Evolutionary conservation across 805 yeast genomes (phyloP).

Genomic region (Gaillardinia entomophila): DNA sequence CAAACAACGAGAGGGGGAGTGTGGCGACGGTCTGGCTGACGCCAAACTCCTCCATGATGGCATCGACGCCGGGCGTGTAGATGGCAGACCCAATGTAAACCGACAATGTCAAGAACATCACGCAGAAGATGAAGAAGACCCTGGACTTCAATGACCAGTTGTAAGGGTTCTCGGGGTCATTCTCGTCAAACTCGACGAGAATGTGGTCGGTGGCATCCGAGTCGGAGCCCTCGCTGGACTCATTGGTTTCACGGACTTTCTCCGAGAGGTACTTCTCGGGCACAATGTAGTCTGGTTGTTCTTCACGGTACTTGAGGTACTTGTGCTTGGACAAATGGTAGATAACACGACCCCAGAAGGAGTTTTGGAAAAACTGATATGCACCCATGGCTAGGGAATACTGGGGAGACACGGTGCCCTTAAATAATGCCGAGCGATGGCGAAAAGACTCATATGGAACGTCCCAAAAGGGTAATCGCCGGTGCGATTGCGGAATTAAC

Average conservation of each 20-base stretch:
- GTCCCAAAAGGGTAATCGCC: not conserved
- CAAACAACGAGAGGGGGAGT: constrained; percentile 49
- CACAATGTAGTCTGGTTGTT: constrained; percentile 19
- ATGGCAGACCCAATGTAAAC: constrained; percentile 55
- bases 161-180: constrained; percentile 51
- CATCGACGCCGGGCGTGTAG: constrained; percentile 45
- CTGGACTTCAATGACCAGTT: constrained; percentile 48
- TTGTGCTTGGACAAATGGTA: constrained; percentile 22
- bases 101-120: constrained; percentile 43
- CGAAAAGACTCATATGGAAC: not conserved
- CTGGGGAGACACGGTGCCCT: not conserved
- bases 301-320: constrained; percentile 20
- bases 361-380: not conserved
- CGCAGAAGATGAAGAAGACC: constrained; percentile 28
- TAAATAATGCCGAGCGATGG: not conserved
- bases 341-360: constrained; percentile 20
- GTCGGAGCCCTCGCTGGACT: not conserved
- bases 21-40: constrained; percentile 40
- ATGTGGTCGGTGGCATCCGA: constrained; percentile 2
- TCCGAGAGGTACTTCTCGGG: constrained; percentile 22
- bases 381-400: not conserved
- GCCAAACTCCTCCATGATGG: constrained; percentile 41
- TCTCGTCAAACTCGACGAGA: constrained; percentile 30
- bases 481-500: not conserved
- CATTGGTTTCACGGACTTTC: not conserved